These are phyloP conservation scores for Solanum pennellii DNA, from an alignment of 257 asterid species.

Conservation along the genomic window DNA sequence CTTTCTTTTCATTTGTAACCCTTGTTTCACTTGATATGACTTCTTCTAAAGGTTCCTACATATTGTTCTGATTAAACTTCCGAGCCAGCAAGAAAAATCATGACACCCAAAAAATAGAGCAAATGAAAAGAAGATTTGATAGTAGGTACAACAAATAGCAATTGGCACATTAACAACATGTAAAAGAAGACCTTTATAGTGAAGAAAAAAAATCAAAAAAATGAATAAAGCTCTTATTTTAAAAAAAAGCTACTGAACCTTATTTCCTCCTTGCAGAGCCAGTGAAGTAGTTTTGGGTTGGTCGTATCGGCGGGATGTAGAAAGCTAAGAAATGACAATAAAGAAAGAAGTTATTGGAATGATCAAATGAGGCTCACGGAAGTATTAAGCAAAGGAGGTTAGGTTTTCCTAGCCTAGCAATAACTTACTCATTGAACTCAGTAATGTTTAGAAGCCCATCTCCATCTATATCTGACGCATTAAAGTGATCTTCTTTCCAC, in stretches of 20 bases:
- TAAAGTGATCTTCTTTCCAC: constrained; percentile 98
- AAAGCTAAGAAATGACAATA: constrained; percentile 41
- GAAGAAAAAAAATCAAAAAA: not conserved
- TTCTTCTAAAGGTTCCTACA: not conserved
- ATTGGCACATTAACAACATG: not conserved
- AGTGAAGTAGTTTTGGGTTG: constrained; percentile 58
- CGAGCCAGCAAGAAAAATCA: not conserved
- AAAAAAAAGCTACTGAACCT: constrained; percentile 31
- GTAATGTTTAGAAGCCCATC: constrained; percentile 73
- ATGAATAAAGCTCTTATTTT: not conserved
- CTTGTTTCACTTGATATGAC: not conserved
- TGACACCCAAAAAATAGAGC: not conserved
- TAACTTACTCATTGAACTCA: constrained; percentile 85
- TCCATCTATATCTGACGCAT: constrained; percentile 87
- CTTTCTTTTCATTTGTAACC: not conserved
- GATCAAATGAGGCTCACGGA: not conserved
- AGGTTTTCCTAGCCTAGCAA: not conserved
- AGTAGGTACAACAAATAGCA: not conserved
- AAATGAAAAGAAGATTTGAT: not conserved
- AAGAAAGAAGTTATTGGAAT: not conserved
- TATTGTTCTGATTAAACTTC: not conserved
- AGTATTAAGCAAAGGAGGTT: not conserved
- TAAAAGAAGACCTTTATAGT: not conserved
- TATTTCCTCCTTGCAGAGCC: constrained; percentile 94
- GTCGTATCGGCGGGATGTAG: constrained; percentile 87